These are phyloP conservation scores for Bolboschoenoplectus hybrid DNA, from an alignment of 202 grass and related monocot species.

Conservation along the genomic window DNA sequence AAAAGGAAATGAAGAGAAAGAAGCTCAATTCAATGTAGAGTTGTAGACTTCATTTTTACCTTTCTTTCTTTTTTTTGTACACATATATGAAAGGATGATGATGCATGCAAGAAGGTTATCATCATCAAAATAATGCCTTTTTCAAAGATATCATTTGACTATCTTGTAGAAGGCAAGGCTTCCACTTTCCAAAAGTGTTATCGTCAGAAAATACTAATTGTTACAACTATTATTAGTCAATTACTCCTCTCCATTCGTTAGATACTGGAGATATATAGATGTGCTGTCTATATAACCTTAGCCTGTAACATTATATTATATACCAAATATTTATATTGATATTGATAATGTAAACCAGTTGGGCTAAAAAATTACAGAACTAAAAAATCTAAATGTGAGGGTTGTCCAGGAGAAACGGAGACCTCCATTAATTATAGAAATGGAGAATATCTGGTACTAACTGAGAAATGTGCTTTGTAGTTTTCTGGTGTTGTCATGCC, in stretches of 20 bases:
- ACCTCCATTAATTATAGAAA: background rate
- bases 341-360: background rate
- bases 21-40: background rate
- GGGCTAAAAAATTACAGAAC: background rate
- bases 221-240: background rate
- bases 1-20: background rate
- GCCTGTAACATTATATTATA: background rate
- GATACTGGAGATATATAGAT: background rate
- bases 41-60: background rate
- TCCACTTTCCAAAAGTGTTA: background rate
- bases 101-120: no score
- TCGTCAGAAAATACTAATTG: background rate
- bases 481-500: background rate
- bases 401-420: background rate
- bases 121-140: background rate
- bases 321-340: background rate
- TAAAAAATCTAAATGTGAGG: background rate
- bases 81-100: background rate
- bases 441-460: background rate
- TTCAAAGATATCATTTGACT: constrained; percentile 10
- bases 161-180: background rate
- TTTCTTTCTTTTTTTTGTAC: background rate
- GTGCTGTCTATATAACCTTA: background rate
- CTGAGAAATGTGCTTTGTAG: background rate
- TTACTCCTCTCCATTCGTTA: background rate